These are phyloP conservation scores for Podila horticola DNA, from an alignment of 192 early-diverging fungal species.

Conservation along the genomic window DNA sequence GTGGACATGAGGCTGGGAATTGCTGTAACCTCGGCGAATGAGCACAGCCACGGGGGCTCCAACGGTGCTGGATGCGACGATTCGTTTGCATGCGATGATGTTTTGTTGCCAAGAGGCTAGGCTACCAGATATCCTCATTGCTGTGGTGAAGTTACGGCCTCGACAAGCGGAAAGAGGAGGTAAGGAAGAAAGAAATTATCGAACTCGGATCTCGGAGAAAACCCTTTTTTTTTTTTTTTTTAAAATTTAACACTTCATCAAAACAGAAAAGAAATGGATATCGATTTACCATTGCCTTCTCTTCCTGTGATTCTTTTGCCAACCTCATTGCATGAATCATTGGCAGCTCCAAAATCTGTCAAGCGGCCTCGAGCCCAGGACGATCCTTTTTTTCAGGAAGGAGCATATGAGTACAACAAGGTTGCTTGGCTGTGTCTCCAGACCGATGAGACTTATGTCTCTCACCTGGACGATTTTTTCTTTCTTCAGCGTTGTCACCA, in stretches of 20 bases:
- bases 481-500: neutral
- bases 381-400: conserved; percentile 50
- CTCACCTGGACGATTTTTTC: conserved; percentile 5
- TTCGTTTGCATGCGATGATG: neutral
- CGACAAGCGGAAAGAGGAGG: neutral
- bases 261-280: neutral
- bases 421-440: conserved; percentile 41
- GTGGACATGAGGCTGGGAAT: conserved; percentile 22
- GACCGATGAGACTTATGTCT: conserved; percentile 25
- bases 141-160: neutral
- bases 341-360: neutral
- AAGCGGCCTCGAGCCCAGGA: conserved; percentile 35
- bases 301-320: neutral
- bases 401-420: conserved; percentile 44
- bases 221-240: neutral
- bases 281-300: neutral
- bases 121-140: neutral
- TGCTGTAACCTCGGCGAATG: neutral
- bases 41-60: neutral
- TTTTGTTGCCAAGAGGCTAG: neutral
- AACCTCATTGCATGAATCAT: neutral
- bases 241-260: too few species aligned
- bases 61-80: neutral
- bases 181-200: neutral
- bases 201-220: neutral